Percentiles rank a stretch among this genome's conserved stretches.
Conservation (phyloP, 208 protist species). For the Leishmania turanica region DNA sequence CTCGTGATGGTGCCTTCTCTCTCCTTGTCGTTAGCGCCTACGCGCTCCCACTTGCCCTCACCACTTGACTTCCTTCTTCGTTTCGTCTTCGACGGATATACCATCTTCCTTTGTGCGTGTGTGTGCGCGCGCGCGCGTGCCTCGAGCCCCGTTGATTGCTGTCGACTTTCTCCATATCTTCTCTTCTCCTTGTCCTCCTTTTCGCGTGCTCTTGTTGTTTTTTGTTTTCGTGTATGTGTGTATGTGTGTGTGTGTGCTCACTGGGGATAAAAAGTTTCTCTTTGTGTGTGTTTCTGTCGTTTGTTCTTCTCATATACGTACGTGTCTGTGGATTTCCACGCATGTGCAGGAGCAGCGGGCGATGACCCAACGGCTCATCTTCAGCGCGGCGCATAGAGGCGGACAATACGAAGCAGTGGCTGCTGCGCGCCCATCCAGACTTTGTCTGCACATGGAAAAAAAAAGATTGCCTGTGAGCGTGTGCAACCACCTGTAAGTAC, state of each 20-base stretch:
- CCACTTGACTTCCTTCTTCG: neutral
- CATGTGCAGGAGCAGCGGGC: neutral
- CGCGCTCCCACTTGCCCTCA: neutral
- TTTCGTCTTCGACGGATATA: neutral
- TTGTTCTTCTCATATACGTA: neutral
- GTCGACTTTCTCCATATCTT: neutral
- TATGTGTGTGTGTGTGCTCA: neutral
- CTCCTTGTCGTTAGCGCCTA: neutral
- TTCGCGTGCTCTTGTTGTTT: neutral
- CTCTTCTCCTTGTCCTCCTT: constrained; percentile 4
- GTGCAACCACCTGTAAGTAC: neutral
- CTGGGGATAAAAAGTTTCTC: neutral
- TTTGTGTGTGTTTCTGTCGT: neutral
- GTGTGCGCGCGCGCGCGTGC: neutral
- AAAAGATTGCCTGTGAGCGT: neutral
- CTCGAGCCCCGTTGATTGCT: neutral
- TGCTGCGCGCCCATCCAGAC: neutral
- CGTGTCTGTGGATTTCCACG: neutral
- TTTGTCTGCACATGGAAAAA: neutral
- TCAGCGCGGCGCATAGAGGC: neutral
- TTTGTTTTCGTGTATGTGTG: neutral
- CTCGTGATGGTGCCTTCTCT: neutral
- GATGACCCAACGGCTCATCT: neutral
- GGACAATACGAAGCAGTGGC: neutral
- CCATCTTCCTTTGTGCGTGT: neutral